Percentiles rank a stretch among this genome's conserved stretches.
Evolutionary conservation across 2,329 filamentous ascomycete species (phyloP).

Genomic region (Fonsecaea monophora): DNA sequence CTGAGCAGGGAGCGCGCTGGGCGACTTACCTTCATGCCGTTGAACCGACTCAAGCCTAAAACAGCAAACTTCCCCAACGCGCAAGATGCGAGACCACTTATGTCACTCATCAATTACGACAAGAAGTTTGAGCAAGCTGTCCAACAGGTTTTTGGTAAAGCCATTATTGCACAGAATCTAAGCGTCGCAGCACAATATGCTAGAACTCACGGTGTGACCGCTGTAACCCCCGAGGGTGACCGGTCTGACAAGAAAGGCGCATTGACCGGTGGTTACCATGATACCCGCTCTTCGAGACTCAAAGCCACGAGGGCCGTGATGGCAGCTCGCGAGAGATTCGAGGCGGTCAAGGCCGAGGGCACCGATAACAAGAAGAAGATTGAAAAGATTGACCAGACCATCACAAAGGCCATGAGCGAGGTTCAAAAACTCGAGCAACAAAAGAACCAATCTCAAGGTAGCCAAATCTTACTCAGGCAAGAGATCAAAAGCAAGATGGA

Average conservation of each 20-base stretch:
- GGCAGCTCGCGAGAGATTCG: constrained; percentile 76
- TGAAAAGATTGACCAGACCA: constrained; percentile 82
- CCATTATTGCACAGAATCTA: constrained; percentile 90
- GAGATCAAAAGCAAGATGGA: constrained; percentile 78
- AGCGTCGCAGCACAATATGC: constrained; percentile 89
- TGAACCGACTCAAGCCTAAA: constrained; percentile 78
- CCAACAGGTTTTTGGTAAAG: constrained; percentile 93
- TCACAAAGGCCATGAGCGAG: constrained; percentile 84
- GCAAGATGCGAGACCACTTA: constrained; percentile 83
- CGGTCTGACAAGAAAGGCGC: constrained; percentile 94
- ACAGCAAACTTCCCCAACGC: constrained; percentile 80
- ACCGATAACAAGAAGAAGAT: constrained; percentile 72
- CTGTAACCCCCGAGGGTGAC: constrained; percentile 93
- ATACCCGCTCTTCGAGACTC: constrained; percentile 83
- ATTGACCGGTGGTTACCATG: constrained; percentile 92
- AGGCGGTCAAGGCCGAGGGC: constrained; percentile 69
- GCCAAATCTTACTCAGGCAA: constrained; percentile 78
- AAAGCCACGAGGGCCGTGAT: constrained; percentile 79
- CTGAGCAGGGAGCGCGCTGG: constrained; percentile 81
- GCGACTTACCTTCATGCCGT: constrained; percentile 90
- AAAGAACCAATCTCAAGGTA: constrained; percentile 77
- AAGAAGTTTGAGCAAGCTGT: constrained; percentile 81
- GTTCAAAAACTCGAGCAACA: constrained; percentile 82
- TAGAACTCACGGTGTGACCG: constrained; percentile 86
- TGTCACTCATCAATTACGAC: constrained; percentile 84